A percentile compares a stretch with the other conserved stretches of the same genome.
phyloP scores from a whole-genome alignment of 345 rosid genomes.

The Garcia nutans region DNA sequence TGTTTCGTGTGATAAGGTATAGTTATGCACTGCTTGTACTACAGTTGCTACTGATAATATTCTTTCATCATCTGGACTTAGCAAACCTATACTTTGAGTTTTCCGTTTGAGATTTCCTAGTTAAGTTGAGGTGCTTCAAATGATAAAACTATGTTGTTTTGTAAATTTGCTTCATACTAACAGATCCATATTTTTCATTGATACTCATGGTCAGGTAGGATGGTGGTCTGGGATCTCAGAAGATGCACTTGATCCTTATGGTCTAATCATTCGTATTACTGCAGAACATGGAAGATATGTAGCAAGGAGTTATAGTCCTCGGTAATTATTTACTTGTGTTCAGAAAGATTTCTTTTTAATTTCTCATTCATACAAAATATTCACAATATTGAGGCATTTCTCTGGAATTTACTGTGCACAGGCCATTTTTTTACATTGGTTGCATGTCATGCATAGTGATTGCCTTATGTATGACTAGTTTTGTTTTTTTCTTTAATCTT shows the following conservation, averaged over 20 bases:
- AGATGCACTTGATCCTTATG: constrained; percentile 73
- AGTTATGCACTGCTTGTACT: background rate
- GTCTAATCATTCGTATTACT: constrained; percentile 78
- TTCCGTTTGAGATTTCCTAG: background rate
- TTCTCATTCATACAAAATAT: constrained; percentile 4
- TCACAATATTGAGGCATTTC: background rate
- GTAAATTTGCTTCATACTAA: background rate
- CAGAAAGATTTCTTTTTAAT: background rate
- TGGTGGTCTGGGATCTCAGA: constrained; percentile 96
- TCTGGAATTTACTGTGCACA: background rate
- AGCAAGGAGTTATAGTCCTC: constrained; percentile 43
- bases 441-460: too few relatives aligned
- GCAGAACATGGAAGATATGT: constrained; percentile 79
- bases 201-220: constrained; percentile 59
- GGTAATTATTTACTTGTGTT: constrained; percentile 42
- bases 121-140: background rate
- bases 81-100: background rate
- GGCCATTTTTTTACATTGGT: background rate
- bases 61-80: background rate
- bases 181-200: background rate
- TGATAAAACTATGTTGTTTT: background rate
- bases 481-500: too few relatives aligned
- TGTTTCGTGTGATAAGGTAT: background rate
- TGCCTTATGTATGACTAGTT: too few relatives aligned
- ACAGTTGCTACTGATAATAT: background rate